phyloP scores from a whole-genome alignment of 2,329 filamentous ascomycete genomes.

The Colletotrichum sp. region DNA sequence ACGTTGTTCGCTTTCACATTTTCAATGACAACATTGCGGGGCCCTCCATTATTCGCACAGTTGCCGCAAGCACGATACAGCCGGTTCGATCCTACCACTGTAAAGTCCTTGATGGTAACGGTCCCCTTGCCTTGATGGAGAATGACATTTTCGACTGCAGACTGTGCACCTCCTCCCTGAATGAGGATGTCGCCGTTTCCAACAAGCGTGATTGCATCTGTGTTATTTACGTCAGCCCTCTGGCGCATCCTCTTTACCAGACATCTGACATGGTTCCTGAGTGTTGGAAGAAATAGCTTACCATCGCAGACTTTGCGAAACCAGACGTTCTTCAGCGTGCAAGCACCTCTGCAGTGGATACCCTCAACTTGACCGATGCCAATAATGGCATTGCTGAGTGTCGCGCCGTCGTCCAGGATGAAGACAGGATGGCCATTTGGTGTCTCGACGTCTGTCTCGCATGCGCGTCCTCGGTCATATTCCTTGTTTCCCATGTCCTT shows the following conservation, averaged over 20 bases:
- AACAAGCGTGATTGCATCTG: not conserved
- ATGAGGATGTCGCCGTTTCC: slow-evolving; percentile 19
- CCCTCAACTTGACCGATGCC: slow-evolving; percentile 53
- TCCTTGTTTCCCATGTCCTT: slow-evolving; percentile 20
- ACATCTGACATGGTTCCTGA: not conserved
- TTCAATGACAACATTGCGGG: not conserved
- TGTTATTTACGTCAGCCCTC: not conserved
- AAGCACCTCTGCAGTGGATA: slow-evolving; percentile 54
- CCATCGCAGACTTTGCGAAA: slow-evolving; percentile 42
- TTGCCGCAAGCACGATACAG: slow-evolving; percentile 49
- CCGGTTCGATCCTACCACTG: slow-evolving; percentile 43
- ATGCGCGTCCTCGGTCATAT: slow-evolving; percentile 18
- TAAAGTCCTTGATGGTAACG: slow-evolving; percentile 33
- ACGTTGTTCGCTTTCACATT: not conserved
- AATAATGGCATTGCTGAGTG: slow-evolving; percentile 57
- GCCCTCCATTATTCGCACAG: slow-evolving; percentile 31
- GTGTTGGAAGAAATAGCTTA: not conserved
- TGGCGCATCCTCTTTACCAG: no score
- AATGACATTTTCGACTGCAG: slow-evolving; percentile 33
- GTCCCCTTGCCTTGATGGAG: slow-evolving; percentile 37
- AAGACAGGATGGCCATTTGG: slow-evolving; percentile 48
- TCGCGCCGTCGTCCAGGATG: slow-evolving; percentile 53
- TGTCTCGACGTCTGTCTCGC: slow-evolving; percentile 21
- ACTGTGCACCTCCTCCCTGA: slow-evolving; percentile 35
- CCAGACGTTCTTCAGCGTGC: slow-evolving; percentile 42